A percentile compares a stretch with the other conserved stretches of the same genome.
These are phyloP conservation scores for Aspergillus sp. DNA, from an alignment of 2,329 filamentous ascomycete species.

Conservation along the genomic window DNA sequence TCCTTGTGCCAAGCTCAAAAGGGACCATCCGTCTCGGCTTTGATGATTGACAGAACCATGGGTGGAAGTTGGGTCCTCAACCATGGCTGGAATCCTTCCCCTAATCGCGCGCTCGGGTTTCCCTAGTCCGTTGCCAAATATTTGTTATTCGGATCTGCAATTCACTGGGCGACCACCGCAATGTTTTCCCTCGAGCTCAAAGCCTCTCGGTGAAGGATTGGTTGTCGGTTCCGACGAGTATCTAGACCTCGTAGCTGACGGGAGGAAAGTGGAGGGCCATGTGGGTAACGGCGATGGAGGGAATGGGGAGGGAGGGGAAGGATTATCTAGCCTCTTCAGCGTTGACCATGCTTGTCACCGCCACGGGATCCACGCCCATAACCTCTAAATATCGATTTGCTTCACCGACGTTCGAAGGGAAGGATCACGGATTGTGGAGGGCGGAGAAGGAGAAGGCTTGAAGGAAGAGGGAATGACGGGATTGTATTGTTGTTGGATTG, in stretches of 20 bases:
- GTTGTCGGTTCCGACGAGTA: not conserved
- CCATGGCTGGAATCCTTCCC: not conserved
- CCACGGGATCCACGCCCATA: not conserved
- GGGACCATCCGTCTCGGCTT: not conserved
- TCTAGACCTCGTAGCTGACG: not conserved
- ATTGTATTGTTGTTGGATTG: not conserved
- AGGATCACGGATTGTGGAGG: not conserved
- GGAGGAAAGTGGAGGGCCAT: not conserved
- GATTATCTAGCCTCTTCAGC: not conserved
- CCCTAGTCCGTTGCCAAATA: not conserved
- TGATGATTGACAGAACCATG: not conserved
- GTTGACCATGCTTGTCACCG: not conserved
- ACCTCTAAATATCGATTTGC: not conserved
- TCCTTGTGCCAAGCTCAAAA: not conserved
- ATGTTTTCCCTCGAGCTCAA: not conserved
- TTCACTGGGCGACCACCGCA: not conserved
- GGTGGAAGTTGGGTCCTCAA: not conserved
- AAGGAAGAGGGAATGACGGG: not conserved
- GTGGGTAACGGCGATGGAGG: not conserved
- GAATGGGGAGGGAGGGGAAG: not conserved
- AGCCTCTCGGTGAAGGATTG: not conserved
- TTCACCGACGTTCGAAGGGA: not conserved
- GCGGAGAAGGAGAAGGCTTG: not conserved
- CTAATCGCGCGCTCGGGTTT: not conserved
- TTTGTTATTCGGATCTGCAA: constrained; percentile 8